Percentiles rank a stretch among this genome's conserved stretches.
Conservation (phyloP, 2,329 filamentous ascomycete species). For the Apiospora malaysiana region DNA sequence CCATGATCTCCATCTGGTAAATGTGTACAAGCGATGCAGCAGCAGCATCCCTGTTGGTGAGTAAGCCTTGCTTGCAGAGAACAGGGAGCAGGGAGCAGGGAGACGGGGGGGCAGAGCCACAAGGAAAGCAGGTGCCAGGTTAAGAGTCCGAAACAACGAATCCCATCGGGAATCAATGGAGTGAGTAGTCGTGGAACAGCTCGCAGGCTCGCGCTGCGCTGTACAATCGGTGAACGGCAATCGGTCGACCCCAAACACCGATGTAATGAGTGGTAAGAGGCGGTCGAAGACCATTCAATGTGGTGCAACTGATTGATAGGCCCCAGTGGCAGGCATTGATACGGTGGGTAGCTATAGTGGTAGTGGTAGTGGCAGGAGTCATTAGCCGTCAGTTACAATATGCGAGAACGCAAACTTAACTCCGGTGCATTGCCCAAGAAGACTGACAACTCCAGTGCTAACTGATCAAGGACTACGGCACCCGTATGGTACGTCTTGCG, state of each 20-base stretch:
- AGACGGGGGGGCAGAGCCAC: not conserved
- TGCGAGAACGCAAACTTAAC: constrained; percentile 14
- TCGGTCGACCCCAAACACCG: constrained; percentile 15
- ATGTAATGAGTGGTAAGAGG: not conserved
- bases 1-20: not conserved
- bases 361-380: too few relatives aligned
- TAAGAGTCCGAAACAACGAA: constrained; percentile 14
- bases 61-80: constrained; percentile 16
- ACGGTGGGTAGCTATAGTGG: not conserved
- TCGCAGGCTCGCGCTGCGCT: constrained; percentile 1
- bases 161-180: constrained; percentile 6
- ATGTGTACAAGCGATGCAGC: not conserved
- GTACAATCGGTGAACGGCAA: constrained; percentile 14
- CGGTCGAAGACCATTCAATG: constrained; percentile 3
- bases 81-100: not conserved
- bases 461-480: not conserved
- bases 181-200: constrained; percentile 7
- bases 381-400: not conserved
- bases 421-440: not conserved
- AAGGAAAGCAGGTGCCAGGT: constrained; percentile 2
- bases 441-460: not conserved
- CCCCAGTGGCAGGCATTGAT: not conserved
- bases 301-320: constrained; percentile 5
- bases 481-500: not conserved
- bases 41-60: not conserved